Conservation (phyloP, 768 basidiomycete genomes). For the Termitomyces sp. region DNA sequence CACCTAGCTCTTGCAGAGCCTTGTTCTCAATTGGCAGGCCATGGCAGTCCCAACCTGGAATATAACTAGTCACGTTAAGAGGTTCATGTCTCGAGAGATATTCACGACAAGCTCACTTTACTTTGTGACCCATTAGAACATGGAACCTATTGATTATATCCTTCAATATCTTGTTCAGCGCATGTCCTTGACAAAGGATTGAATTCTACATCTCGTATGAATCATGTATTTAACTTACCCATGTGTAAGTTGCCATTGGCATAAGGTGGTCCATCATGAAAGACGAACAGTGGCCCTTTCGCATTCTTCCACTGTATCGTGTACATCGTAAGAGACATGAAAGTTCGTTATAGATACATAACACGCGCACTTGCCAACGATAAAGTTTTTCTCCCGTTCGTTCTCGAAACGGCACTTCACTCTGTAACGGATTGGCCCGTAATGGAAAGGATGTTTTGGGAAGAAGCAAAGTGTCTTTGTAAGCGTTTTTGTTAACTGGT, state of each 20-base stretch:
- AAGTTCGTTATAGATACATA: neutral
- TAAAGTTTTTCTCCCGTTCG: slow-evolving; percentile 77
- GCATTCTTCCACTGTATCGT: slow-evolving; percentile 56
- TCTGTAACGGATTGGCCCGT: slow-evolving; percentile 60
- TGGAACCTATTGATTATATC: slow-evolving; percentile 93
- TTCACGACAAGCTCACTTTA: slow-evolving; percentile 58
- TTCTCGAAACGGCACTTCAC: slow-evolving; percentile 53
- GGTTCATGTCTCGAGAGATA: neutral
- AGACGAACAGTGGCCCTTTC: slow-evolving; percentile 68
- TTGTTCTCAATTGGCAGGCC: slow-evolving; percentile 97
- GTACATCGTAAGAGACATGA: neutral
- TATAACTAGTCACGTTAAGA: slow-evolving; percentile 53
- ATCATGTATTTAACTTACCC: slow-evolving; percentile 46
- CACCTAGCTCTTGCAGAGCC: slow-evolving; percentile 73
- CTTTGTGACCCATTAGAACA: slow-evolving; percentile 68
- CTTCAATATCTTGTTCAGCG: slow-evolving; percentile 93
- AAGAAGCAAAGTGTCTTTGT: slow-evolving; percentile 63
- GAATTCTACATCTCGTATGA: neutral
- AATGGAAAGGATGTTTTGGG: slow-evolving; percentile 82
- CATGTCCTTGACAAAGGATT: slow-evolving; percentile 63
- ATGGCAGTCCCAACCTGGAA: slow-evolving; percentile 98
- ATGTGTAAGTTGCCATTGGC: slow-evolving; percentile 96
- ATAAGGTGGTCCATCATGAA: slow-evolving; percentile 97
- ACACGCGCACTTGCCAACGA: slow-evolving; percentile 61
- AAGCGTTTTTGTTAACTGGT: slow-evolving; percentile 33